Conservation (phyloP, 192 early-diverging fungal genomes). For the Pilobolus umbonatus region DNA sequence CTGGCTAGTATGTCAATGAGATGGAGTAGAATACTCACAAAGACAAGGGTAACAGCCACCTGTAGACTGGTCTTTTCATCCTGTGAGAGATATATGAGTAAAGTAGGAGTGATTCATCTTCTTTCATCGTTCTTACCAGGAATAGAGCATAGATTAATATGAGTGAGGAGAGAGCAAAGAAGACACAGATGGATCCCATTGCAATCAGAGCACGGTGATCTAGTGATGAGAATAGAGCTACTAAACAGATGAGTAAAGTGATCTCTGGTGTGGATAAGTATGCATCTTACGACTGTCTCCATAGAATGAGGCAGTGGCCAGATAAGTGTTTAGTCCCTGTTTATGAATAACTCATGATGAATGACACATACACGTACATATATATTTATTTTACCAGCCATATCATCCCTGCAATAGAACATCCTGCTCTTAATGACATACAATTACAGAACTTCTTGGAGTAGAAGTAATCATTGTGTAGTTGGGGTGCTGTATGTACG, state of each 20-base stretch:
- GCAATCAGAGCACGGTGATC: slow-evolving; percentile 23
- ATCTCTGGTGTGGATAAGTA: background rate
- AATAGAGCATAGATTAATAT: slow-evolving; percentile 18
- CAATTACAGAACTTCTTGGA: slow-evolving; percentile 28
- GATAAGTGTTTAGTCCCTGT: slow-evolving; percentile 26
- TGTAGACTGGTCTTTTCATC: slow-evolving; percentile 13
- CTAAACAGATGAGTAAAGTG: background rate
- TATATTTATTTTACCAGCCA: slow-evolving; percentile 25
- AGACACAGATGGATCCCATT: slow-evolving; percentile 18
- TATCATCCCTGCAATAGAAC: slow-evolving; percentile 15
- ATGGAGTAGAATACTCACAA: slow-evolving; percentile 18
- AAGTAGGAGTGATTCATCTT: background rate
- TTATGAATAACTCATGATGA: background rate
- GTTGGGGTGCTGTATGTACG: background rate
- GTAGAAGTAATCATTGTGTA: background rate
- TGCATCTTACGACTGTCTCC: slow-evolving; percentile 24
- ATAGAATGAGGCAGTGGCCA: slow-evolving; percentile 19
- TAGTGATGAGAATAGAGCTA: slow-evolving; percentile 34
- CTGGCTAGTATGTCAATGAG: slow-evolving; percentile 24
- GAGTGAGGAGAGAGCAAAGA: slow-evolving; percentile 19
- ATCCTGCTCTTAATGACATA: slow-evolving; percentile 31
- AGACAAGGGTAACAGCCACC: slow-evolving; percentile 10
- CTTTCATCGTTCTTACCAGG: slow-evolving; percentile 12
- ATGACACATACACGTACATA: background rate
- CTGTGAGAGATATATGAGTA: slow-evolving; percentile 4